Evolutionary conservation across 805 yeast genomes (phyloP), one percentile per base, ranked within the genome.

Genomic region (Tetrapisispora pingtungensis): DNA sequence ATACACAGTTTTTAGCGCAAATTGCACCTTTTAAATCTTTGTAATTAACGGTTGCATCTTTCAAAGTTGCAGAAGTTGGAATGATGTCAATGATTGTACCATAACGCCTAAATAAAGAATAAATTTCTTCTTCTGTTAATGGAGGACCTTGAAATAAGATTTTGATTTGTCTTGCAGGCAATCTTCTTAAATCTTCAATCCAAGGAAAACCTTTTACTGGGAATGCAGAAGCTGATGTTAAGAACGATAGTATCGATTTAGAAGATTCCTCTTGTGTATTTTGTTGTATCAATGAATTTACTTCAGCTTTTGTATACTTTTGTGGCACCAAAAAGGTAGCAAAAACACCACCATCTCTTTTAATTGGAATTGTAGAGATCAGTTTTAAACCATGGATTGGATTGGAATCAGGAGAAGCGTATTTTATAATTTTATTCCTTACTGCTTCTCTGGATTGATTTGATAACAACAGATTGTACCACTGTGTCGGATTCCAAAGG

Each of bases 331-430:
- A 62, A 54, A 82, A 82, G 51, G 81, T 82, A 32, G 86, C 93
- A 71, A 90, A 89, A 1, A 87, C 96, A 37, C 97, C 97, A 42
- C 97, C 96, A 57, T 93, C 98, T 48, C 95, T 71, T 45, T 69
- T 71, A 44, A 89, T 74, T 0, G 93, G 83, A 28, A 81, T 75
- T 27, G 86, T 71, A 1, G 80, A 78, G 7, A 74, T 69, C 40
- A 86, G 67, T 26, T 71, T 64, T 20, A 80, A 46, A 1, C 67
- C 70, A 35, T 62, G 61, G n/a, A 70, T 62, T 1, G 71, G 67
- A 18, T 56, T 58, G 1, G 49, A 49, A 4, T 51, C 50, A 6
- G 74, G 69, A 31, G 68, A 64, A 0, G 77, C 72, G 12, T 72
- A 57, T 1, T 55, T 50, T 42, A 60, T 42, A 8, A 75, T 66